Base-by-base conservation (phyloP, 305 asterid species). In the Salvia sclarea region DNA sequence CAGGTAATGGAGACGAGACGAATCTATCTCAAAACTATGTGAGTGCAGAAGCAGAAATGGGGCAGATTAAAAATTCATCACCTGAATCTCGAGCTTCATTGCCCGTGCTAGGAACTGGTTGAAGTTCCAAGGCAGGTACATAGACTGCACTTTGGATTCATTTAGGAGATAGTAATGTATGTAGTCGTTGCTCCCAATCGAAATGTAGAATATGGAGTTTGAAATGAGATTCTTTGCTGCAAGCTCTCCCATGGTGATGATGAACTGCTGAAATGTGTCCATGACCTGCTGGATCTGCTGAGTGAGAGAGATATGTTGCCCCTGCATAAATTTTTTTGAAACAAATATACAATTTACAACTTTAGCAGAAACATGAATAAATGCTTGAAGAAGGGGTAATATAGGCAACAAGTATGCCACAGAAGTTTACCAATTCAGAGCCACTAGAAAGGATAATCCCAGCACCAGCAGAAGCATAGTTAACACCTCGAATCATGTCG, bases 381-480 rank as follows among this genome's bases (percentile, higher is more conserved):
- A 65, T 35, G 45, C 52, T 18, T 63, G 28, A 12, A n/a, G n/a
- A n/a, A n/a, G n/a, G n/a, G n/a, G n/a, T n/a, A n/a, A n/a, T n/a
- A n/a, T n/a, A 50, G 43, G 28, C 10, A 63, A 10, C 16, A 55
- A 55, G 21, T 12, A 37, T n/a, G 20, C 9, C 33, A 58, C 11
- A 10, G 20, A 40, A 30, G 40, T 8, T 2, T 84, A 94, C 99
- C 98, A 89, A 79, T 78, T 89, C 97, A 54, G 99, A 81, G 61
- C 99, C 99, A 65, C 98, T 89, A 9, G 98, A 87, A 78, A 85
- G 88, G 66, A 91, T 89, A 71, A 91, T 87, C 48, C 97, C 98
- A 35, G 97, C 90, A 53, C 94, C 97, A 61, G 98, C 99, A 70
- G 98, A 94, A 64, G 99, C 99, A 68, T 91, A 94, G 64, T 91